Evolutionary conservation across 2,329 filamentous ascomycete species (phyloP), one percentile per base, ranked within the genome.

Genomic region (Aspergillus spinulosporus): DNA sequence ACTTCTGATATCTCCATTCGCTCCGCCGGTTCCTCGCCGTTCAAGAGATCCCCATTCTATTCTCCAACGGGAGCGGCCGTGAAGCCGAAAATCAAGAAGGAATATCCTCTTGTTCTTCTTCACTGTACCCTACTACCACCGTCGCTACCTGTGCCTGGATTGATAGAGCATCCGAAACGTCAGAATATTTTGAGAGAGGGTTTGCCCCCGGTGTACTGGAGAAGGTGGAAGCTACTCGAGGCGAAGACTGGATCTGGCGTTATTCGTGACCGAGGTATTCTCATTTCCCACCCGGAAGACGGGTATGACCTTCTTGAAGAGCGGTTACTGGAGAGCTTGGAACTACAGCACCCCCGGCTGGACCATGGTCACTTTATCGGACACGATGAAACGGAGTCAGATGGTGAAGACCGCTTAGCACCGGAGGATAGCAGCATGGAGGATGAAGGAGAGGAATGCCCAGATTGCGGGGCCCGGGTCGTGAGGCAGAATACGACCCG

Each of bases 221-320:
- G 60, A 68, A 72, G 73, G 63, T 84, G 66, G 74, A 79, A 80
- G 42, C 66, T 83, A 2, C 68, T 87, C 9, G 78, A 79, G 59
- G 81, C 84, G 53, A 84, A 83, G 59, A 72, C 71, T 42, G 72
- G 68, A 0, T 80, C 81, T 3, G 79, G 80, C 2, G 78, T 83
- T 37, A 72, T 86, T n/a, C 77, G 81, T 68, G 74, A 81, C 42
- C 76, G 84, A 9, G 84, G 82, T 0, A 74, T 87, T 12, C 73
- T 87, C 54, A 84, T 87, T n/a, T 80, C 82, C 1, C 84, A 87
- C 66, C 84, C 84, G 1, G 73, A 80, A 57, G 83, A 85, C 49
- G 80, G 85, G 56, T 87, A 85, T 62, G 84, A 86, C 53, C 64
- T 87, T 34, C 75, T 87, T 2, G 84, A 87, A 66, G 84, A 87